Evolutionary conservation across 2,329 filamentous ascomycete species (phyloP).

Genomic region (Trichoderma sp.): DNA sequence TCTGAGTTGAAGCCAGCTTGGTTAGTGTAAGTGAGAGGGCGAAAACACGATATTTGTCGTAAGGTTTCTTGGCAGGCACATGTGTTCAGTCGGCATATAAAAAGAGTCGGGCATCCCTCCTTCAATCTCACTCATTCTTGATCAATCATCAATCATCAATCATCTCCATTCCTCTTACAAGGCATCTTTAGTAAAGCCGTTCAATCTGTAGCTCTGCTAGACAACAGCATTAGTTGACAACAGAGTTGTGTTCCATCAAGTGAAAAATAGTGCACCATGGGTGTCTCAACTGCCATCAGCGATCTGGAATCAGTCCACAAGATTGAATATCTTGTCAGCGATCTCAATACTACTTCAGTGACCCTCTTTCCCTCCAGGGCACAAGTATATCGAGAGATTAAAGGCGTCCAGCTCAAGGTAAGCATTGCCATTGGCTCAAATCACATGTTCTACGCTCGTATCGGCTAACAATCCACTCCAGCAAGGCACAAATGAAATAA

Average conservation of each 20-base stretch:
- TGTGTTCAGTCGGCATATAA: not conserved
- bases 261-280: not conserved
- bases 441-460: not conserved
- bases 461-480: not conserved
- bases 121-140: not conserved
- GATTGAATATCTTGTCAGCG: conserved; percentile 53
- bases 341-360: conserved; percentile 58
- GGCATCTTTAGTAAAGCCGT: not conserved
- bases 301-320: conserved; percentile 40
- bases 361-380: conserved; percentile 61
- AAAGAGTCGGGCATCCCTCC: not conserved
- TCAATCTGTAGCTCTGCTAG: conserved; percentile 23
- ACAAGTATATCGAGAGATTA: conserved; percentile 59
- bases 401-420: conserved; percentile 41
- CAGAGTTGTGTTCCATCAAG: not conserved
- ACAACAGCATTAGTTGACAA: conserved; percentile 18
- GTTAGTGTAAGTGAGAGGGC: not conserved
- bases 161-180: not conserved
- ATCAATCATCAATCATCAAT: too few species aligned
- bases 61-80: not conserved
- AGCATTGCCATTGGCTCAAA: not conserved
- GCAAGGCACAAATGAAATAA: conserved; percentile 54
- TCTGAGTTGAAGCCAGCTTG: not conserved
- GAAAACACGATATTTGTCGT: not conserved
- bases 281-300: not conserved